Conservation (phyloP, 805 yeast genomes). For the Pichia rugopelliculosa region DNA sequence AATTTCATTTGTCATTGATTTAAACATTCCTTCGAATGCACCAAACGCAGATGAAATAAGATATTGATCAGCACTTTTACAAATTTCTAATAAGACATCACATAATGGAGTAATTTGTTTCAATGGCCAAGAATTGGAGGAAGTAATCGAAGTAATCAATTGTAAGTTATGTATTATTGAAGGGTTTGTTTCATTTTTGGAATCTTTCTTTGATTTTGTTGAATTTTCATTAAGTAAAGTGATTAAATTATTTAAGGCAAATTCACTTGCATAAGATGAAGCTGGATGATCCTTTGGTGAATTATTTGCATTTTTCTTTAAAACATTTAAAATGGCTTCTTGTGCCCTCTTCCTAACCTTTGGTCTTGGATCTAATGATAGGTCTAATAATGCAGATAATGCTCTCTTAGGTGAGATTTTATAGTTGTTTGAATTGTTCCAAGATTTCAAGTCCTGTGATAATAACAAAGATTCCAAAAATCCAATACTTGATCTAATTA, state of each 20-base stretch:
- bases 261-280: constrained; percentile 58
- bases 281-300: constrained; percentile 77
- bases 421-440: constrained; percentile 52
- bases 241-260: constrained; percentile 50
- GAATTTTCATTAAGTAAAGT: constrained; percentile 33
- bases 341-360: constrained; percentile 93
- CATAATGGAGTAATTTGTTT: constrained; percentile 63
- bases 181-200: constrained; percentile 44
- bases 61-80: constrained; percentile 78
- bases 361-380: constrained; percentile 83
- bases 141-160: constrained; percentile 60
- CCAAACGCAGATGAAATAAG: constrained; percentile 75
- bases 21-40: constrained; percentile 76
- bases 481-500: constrained; percentile 78
- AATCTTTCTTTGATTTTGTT: constrained; percentile 27
- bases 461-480: constrained; percentile 70
- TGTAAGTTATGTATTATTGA: constrained; percentile 71
- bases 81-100: constrained; percentile 64
- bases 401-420: constrained; percentile 75
- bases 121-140: constrained; percentile 79
- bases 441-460: constrained; percentile 73
- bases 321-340: constrained; percentile 68
- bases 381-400: constrained; percentile 64
- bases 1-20: constrained; percentile 44
- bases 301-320: constrained; percentile 58